phyloP scores from a whole-genome alignment of 768 basidiomycete species.

The Cystobasidiopsis lactophilus region DNA sequence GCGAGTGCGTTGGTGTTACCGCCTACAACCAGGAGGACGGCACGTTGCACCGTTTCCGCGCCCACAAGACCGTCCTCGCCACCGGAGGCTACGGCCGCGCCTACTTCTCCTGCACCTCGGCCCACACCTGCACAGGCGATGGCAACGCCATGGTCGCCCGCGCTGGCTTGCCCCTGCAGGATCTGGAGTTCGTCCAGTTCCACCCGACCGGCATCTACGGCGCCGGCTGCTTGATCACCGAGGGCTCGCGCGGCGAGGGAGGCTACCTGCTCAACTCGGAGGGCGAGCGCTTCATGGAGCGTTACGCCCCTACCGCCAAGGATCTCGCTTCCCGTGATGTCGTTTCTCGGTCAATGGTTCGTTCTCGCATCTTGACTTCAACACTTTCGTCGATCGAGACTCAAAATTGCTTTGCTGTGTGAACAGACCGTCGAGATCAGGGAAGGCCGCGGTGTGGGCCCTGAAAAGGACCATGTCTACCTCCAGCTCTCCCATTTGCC shows the following conservation, averaged over 20 bases:
- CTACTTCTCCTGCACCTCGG: constrained; percentile 96
- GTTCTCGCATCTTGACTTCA: too few relatives aligned
- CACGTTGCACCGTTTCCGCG: constrained; percentile 90
- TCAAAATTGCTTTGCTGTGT: too few relatives aligned
- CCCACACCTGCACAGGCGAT: constrained; percentile 96
- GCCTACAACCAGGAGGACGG: constrained; percentile 99
- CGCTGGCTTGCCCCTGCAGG: constrained; percentile 88
- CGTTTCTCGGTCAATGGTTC: constrained; percentile 79
- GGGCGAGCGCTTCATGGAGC: constrained; percentile 99
- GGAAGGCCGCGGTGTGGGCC: constrained; percentile 95
- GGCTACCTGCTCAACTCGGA: constrained; percentile 94
- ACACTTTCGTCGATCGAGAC: too few relatives aligned
- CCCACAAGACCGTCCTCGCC: constrained; percentile 94
- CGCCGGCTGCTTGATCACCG: constrained; percentile 64
- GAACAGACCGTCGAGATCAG: constrained; percentile 67
- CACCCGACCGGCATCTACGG: constrained; percentile 99
- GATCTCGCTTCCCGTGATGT: constrained; percentile 98
- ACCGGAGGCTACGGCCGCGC: constrained; percentile 96
- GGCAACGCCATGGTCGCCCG: constrained; percentile 97
- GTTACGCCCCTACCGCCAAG: constrained; percentile 97
- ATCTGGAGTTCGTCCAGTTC: constrained; percentile 99
- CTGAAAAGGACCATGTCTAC: constrained; percentile 92
- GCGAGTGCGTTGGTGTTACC: constrained; percentile 97
- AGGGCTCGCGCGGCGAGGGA: constrained; percentile 96
- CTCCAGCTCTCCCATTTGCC: constrained; percentile 94